Base-by-base conservation (phyloP, 345 rosid species). In the Carallia pectinifolia region DNA sequence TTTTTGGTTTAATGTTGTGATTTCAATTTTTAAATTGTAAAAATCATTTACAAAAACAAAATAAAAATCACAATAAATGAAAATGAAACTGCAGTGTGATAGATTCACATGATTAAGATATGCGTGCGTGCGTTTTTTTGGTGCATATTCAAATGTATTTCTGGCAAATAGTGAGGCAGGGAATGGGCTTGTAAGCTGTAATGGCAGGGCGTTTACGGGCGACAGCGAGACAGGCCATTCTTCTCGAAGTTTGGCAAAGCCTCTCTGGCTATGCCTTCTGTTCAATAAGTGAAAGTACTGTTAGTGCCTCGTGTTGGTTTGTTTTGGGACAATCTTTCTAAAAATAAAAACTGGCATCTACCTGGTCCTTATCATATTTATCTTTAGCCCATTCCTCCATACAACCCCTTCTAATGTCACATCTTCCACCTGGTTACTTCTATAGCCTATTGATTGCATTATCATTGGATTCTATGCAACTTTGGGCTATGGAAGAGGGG, bases 361-460 rank as follows among this genome's bases (percentile, higher is more conserved):
- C 31, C 19, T 27, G 47, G 70, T 64, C 70, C 68, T 39, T 33
- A 1, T 72, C 70, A 40, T 66, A 33, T 61, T 67, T 71, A 67
- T 63, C 48, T 50, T 34, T 52, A 63, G 10, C 59, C 58, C 67
- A 27, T 31, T 6, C 40, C 66, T 6, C 38, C 27, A 1, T 50
- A 31, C 18, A 48, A 30, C 40, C 47, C 48, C 47, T 39, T 27
- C 27, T 3, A 12, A 10, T 12, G 50, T 12, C 50, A 44, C 50
- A 0, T 13, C 50, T 44, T 5, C 16, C 12, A 3, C 50, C 50
- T 12, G 50, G 50, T 3, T 15, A 44, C 50, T 15, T 16, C 50
- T 44, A 16, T 44, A 12, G 50, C 50, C 50, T 44, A 12, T 44
- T 12, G 50, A 44, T 44, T 44, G 16, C 50, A 44, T 10, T 44